These are phyloP conservation scores for Psilocybe cyanescens DNA, from an alignment of 768 basidiomycete species.

Conservation along the genomic window DNA sequence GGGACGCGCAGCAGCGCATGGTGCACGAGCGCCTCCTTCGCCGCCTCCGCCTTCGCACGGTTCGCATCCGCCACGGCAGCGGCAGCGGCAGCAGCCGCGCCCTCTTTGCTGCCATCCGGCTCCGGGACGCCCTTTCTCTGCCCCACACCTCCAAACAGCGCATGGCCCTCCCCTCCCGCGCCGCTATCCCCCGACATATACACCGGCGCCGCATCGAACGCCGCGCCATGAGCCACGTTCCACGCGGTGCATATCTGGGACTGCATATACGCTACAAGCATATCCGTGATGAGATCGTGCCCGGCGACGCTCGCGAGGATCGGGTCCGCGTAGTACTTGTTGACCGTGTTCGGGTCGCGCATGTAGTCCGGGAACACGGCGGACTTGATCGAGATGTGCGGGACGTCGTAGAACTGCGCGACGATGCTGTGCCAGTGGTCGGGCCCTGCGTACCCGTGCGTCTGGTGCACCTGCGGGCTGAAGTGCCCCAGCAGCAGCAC, in stretches of 20 bases:
- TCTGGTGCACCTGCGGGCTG: slow-evolving; percentile 78
- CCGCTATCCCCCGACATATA: slow-evolving; percentile 34
- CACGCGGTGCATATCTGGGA: slow-evolving; percentile 87
- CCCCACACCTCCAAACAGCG: slow-evolving; percentile 86
- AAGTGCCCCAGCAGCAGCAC: slow-evolving; percentile 96
- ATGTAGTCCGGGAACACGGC: slow-evolving; percentile 85
- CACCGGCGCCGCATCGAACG: slow-evolving; percentile 60
- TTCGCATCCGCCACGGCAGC: slow-evolving; percentile 34
- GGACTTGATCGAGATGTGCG: slow-evolving; percentile 88
- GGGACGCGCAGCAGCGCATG: slow-evolving; percentile 60
- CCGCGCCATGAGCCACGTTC: slow-evolving; percentile 69
- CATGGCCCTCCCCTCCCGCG: slow-evolving; percentile 46
- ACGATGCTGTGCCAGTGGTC: slow-evolving; percentile 90
- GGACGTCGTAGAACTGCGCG: slow-evolving; percentile 97
- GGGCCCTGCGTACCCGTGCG: slow-evolving; percentile 85
- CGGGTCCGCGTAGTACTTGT: slow-evolving; percentile 80
- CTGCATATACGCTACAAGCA: slow-evolving; percentile 91
- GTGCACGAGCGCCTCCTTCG: slow-evolving; percentile 19
- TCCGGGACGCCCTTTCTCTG: slow-evolving; percentile 79
- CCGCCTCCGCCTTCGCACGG: slow-evolving; percentile 30
- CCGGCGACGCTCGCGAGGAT: slow-evolving; percentile 81
- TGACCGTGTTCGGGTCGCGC: slow-evolving; percentile 61
- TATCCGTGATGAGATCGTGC: slow-evolving; percentile 88
- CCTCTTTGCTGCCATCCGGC: slow-evolving; percentile 30
- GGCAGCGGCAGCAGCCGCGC: slow-evolving; percentile 18